phyloP scores from a whole-genome alignment of 371 early-diverging fungal genomes.

The Zychaea mexicana region DNA sequence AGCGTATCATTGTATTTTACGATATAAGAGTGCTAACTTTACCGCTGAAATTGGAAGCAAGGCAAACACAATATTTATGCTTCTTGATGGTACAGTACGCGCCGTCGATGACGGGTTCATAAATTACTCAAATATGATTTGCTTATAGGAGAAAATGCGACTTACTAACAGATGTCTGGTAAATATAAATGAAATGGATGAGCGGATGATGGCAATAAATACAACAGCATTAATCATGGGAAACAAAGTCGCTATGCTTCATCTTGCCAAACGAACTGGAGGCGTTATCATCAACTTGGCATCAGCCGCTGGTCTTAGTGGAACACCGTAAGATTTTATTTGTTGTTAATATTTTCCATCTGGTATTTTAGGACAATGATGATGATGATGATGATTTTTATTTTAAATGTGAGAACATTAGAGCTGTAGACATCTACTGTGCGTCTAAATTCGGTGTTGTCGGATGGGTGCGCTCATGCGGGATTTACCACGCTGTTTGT shows the following conservation, averaged over 20 bases:
- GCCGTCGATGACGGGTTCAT: background rate
- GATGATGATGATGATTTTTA: slow-evolving; percentile 1
- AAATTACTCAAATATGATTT: slow-evolving; percentile 3
- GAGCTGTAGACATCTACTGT: slow-evolving; percentile 13
- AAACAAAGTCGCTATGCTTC: slow-evolving; percentile 39
- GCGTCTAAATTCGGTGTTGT: slow-evolving; percentile 27
- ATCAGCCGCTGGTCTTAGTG: slow-evolving; percentile 5
- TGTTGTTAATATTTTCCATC: background rate
- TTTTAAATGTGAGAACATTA: slow-evolving; percentile 1
- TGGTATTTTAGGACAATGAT: background rate
- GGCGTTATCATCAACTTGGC: slow-evolving; percentile 51
- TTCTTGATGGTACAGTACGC: background rate
- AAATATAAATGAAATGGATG: slow-evolving; percentile 16
- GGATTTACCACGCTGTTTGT: slow-evolving; percentile 21
- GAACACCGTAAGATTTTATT: slow-evolving; percentile 10
- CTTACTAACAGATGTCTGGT: background rate
- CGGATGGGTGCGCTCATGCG: slow-evolving; percentile 22
- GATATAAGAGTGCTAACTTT: slow-evolving; percentile 1
- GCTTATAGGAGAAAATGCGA: background rate
- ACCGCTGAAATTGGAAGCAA: slow-evolving; percentile 5
- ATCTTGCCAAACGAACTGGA: slow-evolving; percentile 30
- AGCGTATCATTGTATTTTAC: background rate
- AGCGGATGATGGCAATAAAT: background rate
- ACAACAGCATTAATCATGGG: slow-evolving; percentile 4
- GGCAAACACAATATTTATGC: background rate